phyloP scores from a whole-genome alignment of 1,284 basidiomycete genomes.

The Moesziomyces antarcticus region DNA sequence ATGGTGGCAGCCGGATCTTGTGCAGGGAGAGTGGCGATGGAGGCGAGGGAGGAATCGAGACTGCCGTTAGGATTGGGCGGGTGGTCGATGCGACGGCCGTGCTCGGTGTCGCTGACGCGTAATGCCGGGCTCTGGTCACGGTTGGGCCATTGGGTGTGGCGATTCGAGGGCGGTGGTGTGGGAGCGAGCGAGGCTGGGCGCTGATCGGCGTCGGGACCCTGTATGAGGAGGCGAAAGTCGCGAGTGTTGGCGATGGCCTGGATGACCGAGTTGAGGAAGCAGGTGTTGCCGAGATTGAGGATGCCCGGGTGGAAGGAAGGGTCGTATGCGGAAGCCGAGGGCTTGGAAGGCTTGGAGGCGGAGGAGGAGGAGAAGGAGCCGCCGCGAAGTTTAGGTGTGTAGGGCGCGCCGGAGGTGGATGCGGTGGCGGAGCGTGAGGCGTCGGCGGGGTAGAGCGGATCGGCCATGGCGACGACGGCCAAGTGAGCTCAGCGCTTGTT shows the following conservation, averaged over 20 bases:
- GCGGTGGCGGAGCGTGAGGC: conserved; percentile 74
- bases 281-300: conserved; percentile 87
- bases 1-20: conserved; percentile 38
- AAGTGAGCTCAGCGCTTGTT: not conserved
- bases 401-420: conserved; percentile 4
- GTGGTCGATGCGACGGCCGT: conserved; percentile 40
- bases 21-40: conserved; percentile 21
- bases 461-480: conserved; percentile 17
- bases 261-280: conserved; percentile 90
- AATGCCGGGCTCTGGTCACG: conserved; percentile 51
- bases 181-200: conserved; percentile 2
- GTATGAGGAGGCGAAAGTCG: conserved; percentile 74
- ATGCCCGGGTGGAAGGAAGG: conserved; percentile 73
- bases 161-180: not conserved
- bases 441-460: conserved; percentile 22
- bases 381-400: conserved; percentile 63
- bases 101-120: conserved; percentile 47
- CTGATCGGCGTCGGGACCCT: conserved; percentile 41
- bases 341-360: conserved; percentile 75
- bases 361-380: conserved; percentile 92
- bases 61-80: conserved; percentile 21
- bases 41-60: conserved; percentile 31
- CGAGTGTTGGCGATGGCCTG: conserved; percentile 77
- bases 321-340: conserved; percentile 61
- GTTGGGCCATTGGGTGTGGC: conserved; percentile 34